Evolutionary conservation across 2,329 filamentous ascomycete species (phyloP).

Genomic region (Polychaeton citri): DNA sequence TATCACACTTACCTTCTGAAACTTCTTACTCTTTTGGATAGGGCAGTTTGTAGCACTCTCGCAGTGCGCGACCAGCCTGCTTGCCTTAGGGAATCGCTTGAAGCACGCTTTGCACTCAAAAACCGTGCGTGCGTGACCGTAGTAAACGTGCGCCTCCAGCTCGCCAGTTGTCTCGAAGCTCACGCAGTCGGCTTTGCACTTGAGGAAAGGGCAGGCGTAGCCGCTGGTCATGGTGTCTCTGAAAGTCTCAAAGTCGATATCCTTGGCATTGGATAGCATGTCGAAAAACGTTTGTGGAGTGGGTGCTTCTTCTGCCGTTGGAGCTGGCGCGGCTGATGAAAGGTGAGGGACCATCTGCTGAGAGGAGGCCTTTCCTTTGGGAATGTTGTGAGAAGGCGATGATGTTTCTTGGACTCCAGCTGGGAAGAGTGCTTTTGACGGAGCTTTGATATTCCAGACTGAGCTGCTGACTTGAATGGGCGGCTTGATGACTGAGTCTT

Average conservation of each 20-base stretch:
- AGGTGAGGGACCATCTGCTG: too few species aligned
- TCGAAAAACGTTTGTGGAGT: conserved; percentile 1
- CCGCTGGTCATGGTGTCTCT: conserved; percentile 27
- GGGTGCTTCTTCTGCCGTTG: background rate
- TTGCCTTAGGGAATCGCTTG: conserved; percentile 26
- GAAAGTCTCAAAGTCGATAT: conserved; percentile 39
- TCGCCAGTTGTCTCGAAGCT: conserved; percentile 15
- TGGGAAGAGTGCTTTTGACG: too few species aligned
- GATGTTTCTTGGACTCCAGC: too few species aligned
- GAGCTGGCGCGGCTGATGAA: too few species aligned
- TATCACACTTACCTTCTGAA: conserved; percentile 15
- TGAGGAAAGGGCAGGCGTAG: conserved; percentile 41
- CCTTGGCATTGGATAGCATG: conserved; percentile 2
- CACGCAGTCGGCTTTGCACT: conserved; percentile 29
- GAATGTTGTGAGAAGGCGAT: too few species aligned
- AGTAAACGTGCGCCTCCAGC: conserved; percentile 24
- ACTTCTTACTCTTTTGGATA: conserved; percentile 24
- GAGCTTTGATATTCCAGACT: too few species aligned
- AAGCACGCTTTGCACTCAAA: conserved; percentile 27
- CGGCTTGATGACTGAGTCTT: too few species aligned
- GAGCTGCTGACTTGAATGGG: too few species aligned
- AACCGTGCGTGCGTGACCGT: conserved; percentile 21
- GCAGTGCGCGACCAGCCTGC: conserved; percentile 27
- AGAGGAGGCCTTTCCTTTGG: too few species aligned
- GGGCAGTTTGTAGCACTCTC: conserved; percentile 22